These are phyloP conservation scores for Bolboschoenus planiculmis DNA, from an alignment of 176 grass and related monocot genomes.

Conservation along the genomic window DNA sequence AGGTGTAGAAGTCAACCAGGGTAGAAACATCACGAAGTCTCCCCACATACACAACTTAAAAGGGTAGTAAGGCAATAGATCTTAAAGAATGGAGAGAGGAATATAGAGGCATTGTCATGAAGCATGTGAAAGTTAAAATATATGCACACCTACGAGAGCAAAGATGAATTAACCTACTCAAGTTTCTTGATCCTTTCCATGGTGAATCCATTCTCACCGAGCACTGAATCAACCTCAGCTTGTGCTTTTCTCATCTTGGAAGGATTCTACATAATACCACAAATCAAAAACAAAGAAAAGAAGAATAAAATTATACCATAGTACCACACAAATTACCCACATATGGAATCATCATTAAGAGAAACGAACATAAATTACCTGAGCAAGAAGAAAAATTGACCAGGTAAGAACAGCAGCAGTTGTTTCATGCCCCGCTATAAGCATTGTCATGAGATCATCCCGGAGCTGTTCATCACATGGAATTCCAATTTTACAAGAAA, in stretches of 20 bases:
- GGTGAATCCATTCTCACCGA: slow-evolving; percentile 44
- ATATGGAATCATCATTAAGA: neutral
- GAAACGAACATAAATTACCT: slow-evolving; percentile 30
- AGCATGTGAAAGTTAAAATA: neutral
- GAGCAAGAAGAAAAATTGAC: slow-evolving; percentile 77
- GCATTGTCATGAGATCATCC: slow-evolving; percentile 99
- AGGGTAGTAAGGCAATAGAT: neutral
- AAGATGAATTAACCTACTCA: slow-evolving; percentile 48
- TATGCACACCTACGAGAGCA: slow-evolving; percentile 3
- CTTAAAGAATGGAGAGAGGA: neutral
- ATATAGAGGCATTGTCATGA: neutral
- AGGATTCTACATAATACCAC: slow-evolving; percentile 50
- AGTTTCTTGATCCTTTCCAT: slow-evolving; percentile 57
- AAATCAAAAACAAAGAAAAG: neutral
- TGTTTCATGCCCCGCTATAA: slow-evolving; percentile 99
- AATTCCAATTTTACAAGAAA: neutral
- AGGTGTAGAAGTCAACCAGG: neutral
- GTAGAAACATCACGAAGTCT: neutral
- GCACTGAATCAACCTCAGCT: slow-evolving; percentile 77
- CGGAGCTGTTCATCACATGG: slow-evolving; percentile 49
- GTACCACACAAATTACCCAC: neutral
- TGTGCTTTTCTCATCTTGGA: slow-evolving; percentile 94
- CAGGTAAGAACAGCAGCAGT: slow-evolving; percentile 95
- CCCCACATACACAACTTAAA: neutral
- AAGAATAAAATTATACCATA: neutral